Base-by-base conservation (phyloP, 2,329 filamentous ascomycete species). In the Exophiala aquamarina region DNA sequence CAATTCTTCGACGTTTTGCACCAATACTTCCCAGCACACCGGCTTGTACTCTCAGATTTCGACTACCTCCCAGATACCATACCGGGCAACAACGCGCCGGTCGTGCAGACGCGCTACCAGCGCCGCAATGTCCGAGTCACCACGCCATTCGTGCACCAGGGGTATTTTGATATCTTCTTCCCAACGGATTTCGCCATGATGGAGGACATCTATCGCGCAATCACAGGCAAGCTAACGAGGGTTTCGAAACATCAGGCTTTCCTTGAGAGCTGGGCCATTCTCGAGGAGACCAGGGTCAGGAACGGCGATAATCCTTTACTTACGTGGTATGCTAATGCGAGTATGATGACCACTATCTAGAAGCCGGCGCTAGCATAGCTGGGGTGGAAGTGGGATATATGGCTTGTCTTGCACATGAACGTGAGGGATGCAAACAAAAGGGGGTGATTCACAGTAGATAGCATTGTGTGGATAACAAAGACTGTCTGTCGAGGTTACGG, bases 101-200 rank as follows among this genome's bases (percentile, higher is more conserved):
- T 98, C 17, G 94, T 98, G 56, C 94, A 98, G 75, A 98, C 93
- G 21, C 80, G 93, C 53, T 98, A 90, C 68, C 79, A 89, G 70
- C 78, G 93, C 58, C 80, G 83, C 52, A 96, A 89, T 59, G 89
- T 98, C 44, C 87, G 91, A 32, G 93, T 98, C 11, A 79, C 83
- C 3, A 98, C 93, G 3, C 90, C 92, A 44, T 79, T 95, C 66
- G 93, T 96, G 38, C 91, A 97, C 66, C 94, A 98, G 72, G 94
- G 93, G 36, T 97, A 95, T 70, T 98, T 98, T 65, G 94, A 98
- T 66, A 96, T 98, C 61, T 84, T 98, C 64, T 98, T 98, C 72
- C 93, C 93, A 0, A 98, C 93, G 9, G 87, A 98, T 69, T 98
- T 98, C 65, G 77, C 81, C 54, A 85, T 95, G 57, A 86, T 93